Base-by-base conservation (phyloP, 345 rosid genomes). In the Lepidium africanum region DNA sequence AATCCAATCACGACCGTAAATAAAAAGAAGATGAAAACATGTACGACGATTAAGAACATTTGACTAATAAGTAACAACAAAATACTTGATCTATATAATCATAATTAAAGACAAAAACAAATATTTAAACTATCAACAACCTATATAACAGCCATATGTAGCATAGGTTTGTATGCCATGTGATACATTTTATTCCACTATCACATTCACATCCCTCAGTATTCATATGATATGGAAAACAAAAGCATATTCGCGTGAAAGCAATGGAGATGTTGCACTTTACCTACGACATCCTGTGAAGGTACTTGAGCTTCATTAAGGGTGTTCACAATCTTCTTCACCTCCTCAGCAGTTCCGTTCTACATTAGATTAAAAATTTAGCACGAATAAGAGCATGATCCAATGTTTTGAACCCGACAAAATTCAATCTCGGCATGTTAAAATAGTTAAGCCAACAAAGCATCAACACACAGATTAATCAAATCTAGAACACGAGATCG, bases 341-440 rank as follows among this genome's bases (percentile, higher is more conserved):
- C 97, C 70, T 90, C 93, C 49, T 90, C 96, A 13, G 60, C 76
- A 46, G 94, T 93, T 70, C 98, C 98, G 63, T 88, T 93, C 98
- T 88, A 77, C 76, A 77, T 17, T 27, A 5, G 53, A 59, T 51
- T 39, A 3, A 47, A 27, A 25, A 25, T 17, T 9, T 60, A 70
- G 36, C 15, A 40, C 37, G 0, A 46, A 53, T 38, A 40, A 42
- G 7, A 52, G 38, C 42, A 2, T 40, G 12, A 47, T 65, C 35
- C 46, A 48, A 65, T 40, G 48, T 40, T 30, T 42, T 21, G 52
- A 10, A 23, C 14, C 12, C 72, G n/a, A 23, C 17, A 55, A 16
- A 67, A 56, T 27, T 35, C 45, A 36, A 68, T 47, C 57, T 27
- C 2, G 47, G 0, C 32, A 58, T 47, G 15, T 23, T 38, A 5